Evolutionary conservation across 257 asterid species (phyloP).

Genomic region (Solanum chilense): DNA sequence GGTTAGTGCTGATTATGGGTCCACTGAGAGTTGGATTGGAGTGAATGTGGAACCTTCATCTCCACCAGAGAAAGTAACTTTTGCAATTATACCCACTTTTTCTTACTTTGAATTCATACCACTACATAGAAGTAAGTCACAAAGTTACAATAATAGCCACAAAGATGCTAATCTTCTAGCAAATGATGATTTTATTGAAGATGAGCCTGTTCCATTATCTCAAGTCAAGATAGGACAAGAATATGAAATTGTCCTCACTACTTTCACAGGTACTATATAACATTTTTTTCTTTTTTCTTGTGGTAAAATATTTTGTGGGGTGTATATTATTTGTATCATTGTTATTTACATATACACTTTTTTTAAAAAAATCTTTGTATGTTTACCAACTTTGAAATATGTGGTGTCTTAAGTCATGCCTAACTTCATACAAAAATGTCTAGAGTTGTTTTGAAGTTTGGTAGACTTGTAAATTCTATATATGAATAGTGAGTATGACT

Average conservation of each 20-base stretch:
- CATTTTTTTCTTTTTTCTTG: neutral
- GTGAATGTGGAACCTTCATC: slow-evolving; percentile 54
- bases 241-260: slow-evolving; percentile 65
- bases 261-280: slow-evolving; percentile 46
- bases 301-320: neutral
- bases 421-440: neutral
- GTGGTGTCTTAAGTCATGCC: neutral
- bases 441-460: neutral
- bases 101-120: slow-evolving; percentile 82
- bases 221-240: slow-evolving; percentile 54
- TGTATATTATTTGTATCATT: neutral
- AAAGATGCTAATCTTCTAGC: neutral
- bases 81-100: slow-evolving; percentile 57
- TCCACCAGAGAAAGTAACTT: slow-evolving; percentile 62
- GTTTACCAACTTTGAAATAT: neutral
- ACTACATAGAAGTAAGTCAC: slow-evolving; percentile 25
- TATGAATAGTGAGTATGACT: neutral
- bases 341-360: neutral
- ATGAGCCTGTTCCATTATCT: slow-evolving; percentile 54
- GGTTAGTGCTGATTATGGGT: slow-evolving; percentile 80
- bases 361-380: neutral
- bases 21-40: slow-evolving; percentile 88
- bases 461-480: neutral
- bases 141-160: neutral
- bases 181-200: slow-evolving; percentile 46